phyloP scores from a whole-genome alignment of 345 rosid species.

The Litchi chinensis region DNA sequence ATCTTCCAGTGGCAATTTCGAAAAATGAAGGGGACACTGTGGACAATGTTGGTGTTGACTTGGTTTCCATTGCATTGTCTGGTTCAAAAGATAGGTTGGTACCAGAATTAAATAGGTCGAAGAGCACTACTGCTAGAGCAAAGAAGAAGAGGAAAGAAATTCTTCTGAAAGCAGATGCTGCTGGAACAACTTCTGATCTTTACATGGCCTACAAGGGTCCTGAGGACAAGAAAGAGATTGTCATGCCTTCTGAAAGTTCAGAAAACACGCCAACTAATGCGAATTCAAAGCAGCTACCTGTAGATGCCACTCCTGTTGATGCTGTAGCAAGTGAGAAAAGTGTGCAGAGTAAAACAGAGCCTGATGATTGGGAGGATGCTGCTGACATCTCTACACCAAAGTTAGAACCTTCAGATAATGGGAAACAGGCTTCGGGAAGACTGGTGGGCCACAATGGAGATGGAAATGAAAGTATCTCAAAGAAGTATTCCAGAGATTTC shows the following conservation, averaged over 20 bases:
- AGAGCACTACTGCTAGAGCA: conserved; percentile 40
- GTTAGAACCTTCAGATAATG: conserved; percentile 50
- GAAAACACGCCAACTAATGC: conserved; percentile 30
- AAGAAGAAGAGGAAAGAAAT: conserved; percentile 69
- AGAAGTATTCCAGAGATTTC: conserved; percentile 95
- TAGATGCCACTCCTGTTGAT: conserved; percentile 33
- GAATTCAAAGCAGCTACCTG: conserved; percentile 39
- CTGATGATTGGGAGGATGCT: conserved; percentile 98
- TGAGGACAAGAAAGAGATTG: conserved; percentile 72
- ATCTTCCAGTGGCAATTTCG: conserved; percentile 33
- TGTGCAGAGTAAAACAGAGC: conserved; percentile 60
- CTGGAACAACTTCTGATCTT: conserved; percentile 79
- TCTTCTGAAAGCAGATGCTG: conserved; percentile 93
- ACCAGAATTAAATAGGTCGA: conserved; percentile 46
- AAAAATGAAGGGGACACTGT: conserved; percentile 36
- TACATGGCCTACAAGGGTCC: conserved; percentile 92
- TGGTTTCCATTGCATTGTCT: conserved; percentile 31
- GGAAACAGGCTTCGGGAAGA: conserved; percentile 31
- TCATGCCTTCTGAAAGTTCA: conserved; percentile 31
- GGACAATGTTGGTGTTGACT: conserved; percentile 37
- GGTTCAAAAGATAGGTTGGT: conserved; percentile 52
- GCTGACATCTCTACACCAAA: conserved; percentile 85
- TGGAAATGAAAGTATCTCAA: conserved; percentile 44
- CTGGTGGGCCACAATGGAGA: conserved; percentile 36
- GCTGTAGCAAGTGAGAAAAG: conserved; percentile 33